Base-by-base conservation (phyloP, 1,284 basidiomycete species). In the Pascua guehoae region DNA sequence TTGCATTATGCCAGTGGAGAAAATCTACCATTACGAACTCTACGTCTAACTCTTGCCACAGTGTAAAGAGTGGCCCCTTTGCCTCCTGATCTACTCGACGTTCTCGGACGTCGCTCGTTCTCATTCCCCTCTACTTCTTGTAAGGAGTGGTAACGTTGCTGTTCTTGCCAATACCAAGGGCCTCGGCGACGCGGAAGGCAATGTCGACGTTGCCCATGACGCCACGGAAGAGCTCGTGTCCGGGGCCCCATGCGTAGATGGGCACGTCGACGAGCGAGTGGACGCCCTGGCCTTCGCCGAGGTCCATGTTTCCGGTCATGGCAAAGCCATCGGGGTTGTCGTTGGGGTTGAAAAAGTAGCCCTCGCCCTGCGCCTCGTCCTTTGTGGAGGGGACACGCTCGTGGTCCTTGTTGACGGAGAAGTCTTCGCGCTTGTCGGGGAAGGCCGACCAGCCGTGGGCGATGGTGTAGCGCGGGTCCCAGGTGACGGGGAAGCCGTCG, bases 391-490 rank as follows among this genome's bases (percentile, higher is more conserved):
- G 75, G 39, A 71, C 50, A 15, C 75, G 68, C 53, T 75, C 70
- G 55, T 71, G 69, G 46, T 66, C 52, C 32, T 58, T 64, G 62
- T 68, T 66, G 60, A 72, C 64, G 16, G 48, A 46, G 52, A 68
- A 75, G 60, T 71, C 66, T 58, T 76, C 73, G 39, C 70, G 62
- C 62, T 75, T 68, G 63, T 78, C 74, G 12, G 73, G 73, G 61
- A 71, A 64, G 9, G 73, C 73, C 16, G 69, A 66, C 58, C 73
- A 73, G 12, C 79, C 78, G 53, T 67, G 69, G 9, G 77, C 78
- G 37, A 74, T 67, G 38, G 74, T 66, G 65, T 75, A 78, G 51
- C 78, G 67, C 4, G 78, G 78, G 53, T 74, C 68, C 77, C 77
- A 79, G 38, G 69, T 70, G 38, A 70, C 65, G 51, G 78, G 78